phyloP scores from a whole-genome alignment of 2,329 filamentous ascomycete genomes.

The Pseudocercospora fuligena region DNA sequence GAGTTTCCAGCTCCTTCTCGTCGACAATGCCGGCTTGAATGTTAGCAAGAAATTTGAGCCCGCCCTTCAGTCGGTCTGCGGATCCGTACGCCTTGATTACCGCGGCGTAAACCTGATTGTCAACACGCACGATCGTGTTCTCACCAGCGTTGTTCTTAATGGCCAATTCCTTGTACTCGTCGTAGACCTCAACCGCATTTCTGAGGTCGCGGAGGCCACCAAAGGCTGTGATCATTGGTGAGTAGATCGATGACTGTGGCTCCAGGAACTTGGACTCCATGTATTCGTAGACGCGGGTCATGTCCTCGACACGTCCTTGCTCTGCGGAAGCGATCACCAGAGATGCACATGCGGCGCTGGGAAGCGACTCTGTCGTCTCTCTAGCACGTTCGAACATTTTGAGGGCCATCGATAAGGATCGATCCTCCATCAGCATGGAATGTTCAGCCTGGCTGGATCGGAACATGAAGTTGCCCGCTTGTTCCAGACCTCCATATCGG shows the following conservation, averaged over 20 bases:
- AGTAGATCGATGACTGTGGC: slow-evolving; percentile 82
- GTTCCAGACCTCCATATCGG: slow-evolving; percentile 84
- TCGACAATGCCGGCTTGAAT: slow-evolving; percentile 65
- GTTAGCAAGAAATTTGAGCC: slow-evolving; percentile 82
- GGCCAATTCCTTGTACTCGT: slow-evolving; percentile 89
- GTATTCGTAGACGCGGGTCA: slow-evolving; percentile 88
- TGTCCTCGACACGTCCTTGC: slow-evolving; percentile 79
- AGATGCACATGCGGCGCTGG: slow-evolving; percentile 80
- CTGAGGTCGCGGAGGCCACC: slow-evolving; percentile 78
- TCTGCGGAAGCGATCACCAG: slow-evolving; percentile 87
- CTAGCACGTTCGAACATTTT: slow-evolving; percentile 82
- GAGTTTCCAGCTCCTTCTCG: slow-evolving; percentile 45
- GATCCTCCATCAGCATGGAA: slow-evolving; percentile 83
- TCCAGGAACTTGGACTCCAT: slow-evolving; percentile 80
- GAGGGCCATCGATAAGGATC: slow-evolving; percentile 82
- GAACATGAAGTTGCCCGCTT: slow-evolving; percentile 84
- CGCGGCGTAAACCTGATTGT: slow-evolving; percentile 87
- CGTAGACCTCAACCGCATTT: slow-evolving; percentile 92
- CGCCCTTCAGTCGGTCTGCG: slow-evolving; percentile 79
- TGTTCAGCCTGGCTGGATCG: slow-evolving; percentile 85
- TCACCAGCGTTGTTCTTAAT: slow-evolving; percentile 79
- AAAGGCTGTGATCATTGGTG: slow-evolving; percentile 94
- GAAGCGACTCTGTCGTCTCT: slow-evolving; percentile 65
- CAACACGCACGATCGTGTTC: slow-evolving; percentile 70
- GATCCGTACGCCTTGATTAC: slow-evolving; percentile 87